Conservation (phyloP, 768 basidiomycete genomes). For the Tubosaeta sp. region DNA sequence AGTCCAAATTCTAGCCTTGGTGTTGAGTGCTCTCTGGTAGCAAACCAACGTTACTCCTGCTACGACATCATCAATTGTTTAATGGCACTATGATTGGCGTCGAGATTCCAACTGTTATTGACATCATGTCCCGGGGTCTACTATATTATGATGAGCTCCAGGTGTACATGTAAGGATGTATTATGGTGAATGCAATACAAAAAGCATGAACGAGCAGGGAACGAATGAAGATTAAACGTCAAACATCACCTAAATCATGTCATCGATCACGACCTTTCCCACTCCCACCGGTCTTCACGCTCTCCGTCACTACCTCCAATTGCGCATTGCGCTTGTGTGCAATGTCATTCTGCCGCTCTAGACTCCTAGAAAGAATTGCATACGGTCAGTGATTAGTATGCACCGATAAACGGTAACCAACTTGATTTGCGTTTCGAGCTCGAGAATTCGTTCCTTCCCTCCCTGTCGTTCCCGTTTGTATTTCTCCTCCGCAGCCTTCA, state of each 20-base stretch:
- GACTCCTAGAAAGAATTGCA: constrained; percentile 43
- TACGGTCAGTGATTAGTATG: background rate
- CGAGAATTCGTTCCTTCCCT: constrained; percentile 76
- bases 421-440: constrained; percentile 73
- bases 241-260: background rate
- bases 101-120: no score
- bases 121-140: no score
- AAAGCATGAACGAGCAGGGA: constrained; percentile 7
- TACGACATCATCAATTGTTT: no score
- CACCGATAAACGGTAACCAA: constrained; percentile 40
- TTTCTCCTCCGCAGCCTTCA: constrained; percentile 84
- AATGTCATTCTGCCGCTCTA: constrained; percentile 72
- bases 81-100: no score
- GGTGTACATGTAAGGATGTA: no score
- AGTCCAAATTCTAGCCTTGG: no score
- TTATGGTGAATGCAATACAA: constrained; percentile 6
- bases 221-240: background rate
- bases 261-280: constrained; percentile 21
- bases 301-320: constrained; percentile 32
- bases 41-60: no score
- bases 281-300: constrained; percentile 12
- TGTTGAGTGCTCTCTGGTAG: no score
- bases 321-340: constrained; percentile 66
- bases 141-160: no score
- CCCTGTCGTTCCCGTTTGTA: constrained; percentile 94